Evolutionary conservation across 495 filamentous ascomycete genomes (phyloP), one percentile per base, ranked within the genome.

Genomic region (Corynascus novoguineensis): DNA sequence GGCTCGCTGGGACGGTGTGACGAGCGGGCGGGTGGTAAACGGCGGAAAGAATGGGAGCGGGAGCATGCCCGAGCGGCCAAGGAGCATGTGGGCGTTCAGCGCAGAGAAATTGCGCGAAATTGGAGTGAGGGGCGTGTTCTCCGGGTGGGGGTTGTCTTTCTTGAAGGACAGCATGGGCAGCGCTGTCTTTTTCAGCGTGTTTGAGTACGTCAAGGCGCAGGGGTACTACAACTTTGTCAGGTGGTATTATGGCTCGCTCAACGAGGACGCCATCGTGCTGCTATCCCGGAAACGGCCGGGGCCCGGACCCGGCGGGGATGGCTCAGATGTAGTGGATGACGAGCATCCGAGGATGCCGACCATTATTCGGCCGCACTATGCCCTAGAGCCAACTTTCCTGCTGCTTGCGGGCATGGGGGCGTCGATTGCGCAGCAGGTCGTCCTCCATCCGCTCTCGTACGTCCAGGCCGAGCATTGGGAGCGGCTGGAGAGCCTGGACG

Each of bases 201-300:
- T 96, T 61, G 91, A 96, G 71, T 91, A 83, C 50, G 73, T 95
- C 61, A 95, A 96, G 67, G 85, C 86, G 9, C 91, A 96, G 68
- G 77, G 77, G 10, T 96, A 91, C 72, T 93, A 93, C 69, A 77
- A 73, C 15, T 96, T 90, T 64, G 75, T 95, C 31, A 83, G 82
- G 21, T 82, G 81, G 72, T 90, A 86, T 61, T 96, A 96, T 63
- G 85, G 88, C 10, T 77, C 78, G 31, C 60, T 82, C 24, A 71
- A 71, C 47, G 71, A 72, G 46, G 72, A 75, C 31, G 63, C 68
- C 28, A 60, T 79, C 22, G 60, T 75, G 40, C 65, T 73, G 32
- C 61, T 82, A 1, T 71, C 70, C 11, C 65, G 57, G 47, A 74
- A 68, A 66, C 61, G 71, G 21, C 74, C 71, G 25, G 56, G 59